Evolutionary conservation across 2,329 filamentous ascomycete genomes (phyloP), one percentile per base, ranked within the genome.

Genomic region (Pyricularia sp.): DNA sequence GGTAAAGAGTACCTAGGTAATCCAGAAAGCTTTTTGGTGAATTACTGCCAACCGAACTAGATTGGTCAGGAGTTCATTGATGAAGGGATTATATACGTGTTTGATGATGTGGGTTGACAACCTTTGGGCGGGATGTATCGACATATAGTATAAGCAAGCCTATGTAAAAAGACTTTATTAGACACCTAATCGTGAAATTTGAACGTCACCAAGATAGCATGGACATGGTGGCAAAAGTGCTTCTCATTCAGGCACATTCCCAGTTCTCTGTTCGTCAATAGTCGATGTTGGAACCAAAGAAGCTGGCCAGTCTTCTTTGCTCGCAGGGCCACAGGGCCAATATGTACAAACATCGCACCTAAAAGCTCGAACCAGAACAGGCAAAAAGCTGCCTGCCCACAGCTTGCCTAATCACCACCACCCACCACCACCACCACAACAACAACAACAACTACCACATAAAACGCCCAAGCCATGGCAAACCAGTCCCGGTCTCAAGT

Each of bases 321-420:
- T 28, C n/a, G 10, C 23, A 61, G 58, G 58, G 58, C 58, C 25
- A 23, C 12, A 4, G 58, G 9, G 17, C 58, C 58, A 26, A 61
- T 61, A 61, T 61, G n/a, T 61, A 61, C 58, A 61, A 61, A 61
- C n/a, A 61, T 61, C 23, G 58, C n/a, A 61, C 23, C 58, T 61
- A 5, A n/a, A 61, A 59, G 25, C 17, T 28, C 11, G 42, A 55
- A n/a, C 20, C 17, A n/a, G 42, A 55, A 4, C 12, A 14, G 33
- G 12, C 12, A 14, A 42, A 42, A 17, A 17, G 33, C 33, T 42
- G 20, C 20, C 42, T 55, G 42, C 20, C 20, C 42, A 55, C 42
- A 55, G 42, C 42, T 42, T 55, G 17, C 20, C 42, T 2, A 55
- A 55, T 55, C 20, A 9, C 42, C 42, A n/a, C 42, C 42, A 55